Base-by-base conservation (phyloP, 2,329 filamentous ascomycete species). In the Blastomyces gilchristii region DNA sequence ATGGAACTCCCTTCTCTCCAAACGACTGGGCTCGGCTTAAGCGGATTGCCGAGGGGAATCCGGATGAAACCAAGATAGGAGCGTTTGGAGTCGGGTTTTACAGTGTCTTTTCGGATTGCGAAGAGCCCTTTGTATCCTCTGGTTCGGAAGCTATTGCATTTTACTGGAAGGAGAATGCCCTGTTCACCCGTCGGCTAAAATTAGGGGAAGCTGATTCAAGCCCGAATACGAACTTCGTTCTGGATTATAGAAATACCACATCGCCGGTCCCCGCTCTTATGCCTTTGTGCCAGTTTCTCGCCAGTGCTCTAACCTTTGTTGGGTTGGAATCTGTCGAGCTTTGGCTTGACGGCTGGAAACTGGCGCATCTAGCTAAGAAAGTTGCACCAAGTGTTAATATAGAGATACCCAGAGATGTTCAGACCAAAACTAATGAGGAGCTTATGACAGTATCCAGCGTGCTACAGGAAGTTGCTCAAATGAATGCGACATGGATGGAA, bases 1-100 rank as follows among this genome's bases (percentile, higher is more conserved):
- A 99, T 76, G 94, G 94, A 45, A 84, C 90, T 67, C 83, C 90
- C 0, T 99, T 99, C 71, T 88, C 86, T 60, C 84, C 88, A 69
- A 95, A 91, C 22, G 94, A 99, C 76, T 99, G 94, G 94, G 86
- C 87, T 56, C 85, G 94, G 62, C 75, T 99, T 67, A 97, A 97
- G 80, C 87, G 93, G 65, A 99, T 99, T 66, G 95, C 94, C n/a
- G 94, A 99, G 75, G 95, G 94, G 57, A 99, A 99, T 72, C 94
- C 94, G 0, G 94, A 99, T 74, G 94, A 99, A 78, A 97, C 92
- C 57, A 99, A 99, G 80, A 99, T 99, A 70, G 94, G 94, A 62
- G 95, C 94, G 3, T 99, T 99, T 74, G 94, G 94, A 68, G 94
- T 99, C 41, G 94, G 94, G 2, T 99, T 99, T 78, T 99, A 99